Evolutionary conservation across 495 filamentous ascomycete genomes (phyloP).

Genomic region (Glutinoglossum americanum): DNA sequence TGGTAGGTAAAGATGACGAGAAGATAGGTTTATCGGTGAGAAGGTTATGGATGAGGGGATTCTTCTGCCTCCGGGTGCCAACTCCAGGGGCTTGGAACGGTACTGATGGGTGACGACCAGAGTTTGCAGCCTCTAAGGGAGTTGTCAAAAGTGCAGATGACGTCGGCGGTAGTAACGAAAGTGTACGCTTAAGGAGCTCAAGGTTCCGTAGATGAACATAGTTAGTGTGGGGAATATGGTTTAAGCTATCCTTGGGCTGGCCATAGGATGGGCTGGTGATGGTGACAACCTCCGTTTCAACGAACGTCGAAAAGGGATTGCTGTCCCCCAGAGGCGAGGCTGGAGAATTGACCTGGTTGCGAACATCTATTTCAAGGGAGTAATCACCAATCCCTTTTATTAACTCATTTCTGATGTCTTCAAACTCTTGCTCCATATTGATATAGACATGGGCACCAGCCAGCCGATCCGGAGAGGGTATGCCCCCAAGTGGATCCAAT

Average conservation of each 20-base stretch:
- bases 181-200: slow-evolving; percentile 36
- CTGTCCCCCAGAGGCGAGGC: slow-evolving; percentile 14
- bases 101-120: slow-evolving; percentile 22
- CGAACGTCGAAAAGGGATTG: slow-evolving; percentile 27
- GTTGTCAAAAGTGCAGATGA: slow-evolving; percentile 79
- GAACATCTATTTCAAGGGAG: slow-evolving; percentile 1
- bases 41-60: slow-evolving; percentile 90
- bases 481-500: slow-evolving; percentile 72
- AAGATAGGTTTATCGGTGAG: slow-evolving; percentile 85
- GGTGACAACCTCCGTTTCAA: slow-evolving; percentile 9
- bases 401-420: slow-evolving; percentile 40
- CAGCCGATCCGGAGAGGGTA: slow-evolving; percentile 44
- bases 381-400: slow-evolving; percentile 1
- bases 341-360: neutral
- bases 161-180: slow-evolving; percentile 61
- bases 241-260: neutral
- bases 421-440: slow-evolving; percentile 83
- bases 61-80: slow-evolving; percentile 53
- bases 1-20: slow-evolving; percentile 69
- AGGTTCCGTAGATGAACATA: slow-evolving; percentile 48
- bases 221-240: neutral
- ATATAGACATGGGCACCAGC: slow-evolving; percentile 71
- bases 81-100: slow-evolving; percentile 36
- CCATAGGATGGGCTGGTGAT: slow-evolving; percentile 3
- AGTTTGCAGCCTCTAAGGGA: slow-evolving; percentile 57